Base-by-base conservation (phyloP, 2,329 filamentous ascomycete species). In the Venturia oleaginea region DNA sequence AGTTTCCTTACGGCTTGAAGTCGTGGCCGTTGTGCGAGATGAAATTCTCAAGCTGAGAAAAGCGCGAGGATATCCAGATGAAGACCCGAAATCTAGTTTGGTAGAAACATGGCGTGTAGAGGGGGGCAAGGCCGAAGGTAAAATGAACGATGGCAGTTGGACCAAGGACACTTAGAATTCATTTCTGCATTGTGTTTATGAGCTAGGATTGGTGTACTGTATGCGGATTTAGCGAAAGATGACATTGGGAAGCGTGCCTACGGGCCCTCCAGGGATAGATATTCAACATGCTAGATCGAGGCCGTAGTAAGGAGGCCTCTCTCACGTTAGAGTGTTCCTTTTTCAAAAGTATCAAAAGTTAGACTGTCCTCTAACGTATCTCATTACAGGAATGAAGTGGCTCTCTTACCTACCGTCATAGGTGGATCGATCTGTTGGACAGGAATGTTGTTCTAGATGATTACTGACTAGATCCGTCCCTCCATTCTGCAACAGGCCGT, bases 31-130 rank as follows among this genome's bases (percentile, higher is more conserved):
- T 66, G 85, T 97, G 40, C 83, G 94, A 60, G 83, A 89, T 64
- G 89, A 95, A 73, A 88, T 99, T 2, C 76, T 93, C 62, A 90
- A 91, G 70, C 81, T 97, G 27, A 83, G 93, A 67, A 81, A 84
- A 68, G 82, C 82, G 55, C 78, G 89, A 65, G 92, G 92, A 0
- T 85, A 89, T 67, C 84, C 89, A 0, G 91, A 96, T 66, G 88
- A 95, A 69, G 90, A 96, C 69, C 86, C 89, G 0, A 87, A 89
- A 68, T 83, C 86, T 59, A 88, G 86, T 10, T 76, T 92, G 34
- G 91, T 89, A 0, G 90, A 93, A 75, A 96, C 92, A 1, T 97
- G 91, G 88, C 79, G 83, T 42, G 75, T 77, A 67, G 85, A 85
- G 70, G 83, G 83, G 0, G 74, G 73, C 0, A 79, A 78, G 66